Conservation (phyloP, 768 basidiomycete genomes). For the Hygrophoropsis aurantiaca region DNA sequence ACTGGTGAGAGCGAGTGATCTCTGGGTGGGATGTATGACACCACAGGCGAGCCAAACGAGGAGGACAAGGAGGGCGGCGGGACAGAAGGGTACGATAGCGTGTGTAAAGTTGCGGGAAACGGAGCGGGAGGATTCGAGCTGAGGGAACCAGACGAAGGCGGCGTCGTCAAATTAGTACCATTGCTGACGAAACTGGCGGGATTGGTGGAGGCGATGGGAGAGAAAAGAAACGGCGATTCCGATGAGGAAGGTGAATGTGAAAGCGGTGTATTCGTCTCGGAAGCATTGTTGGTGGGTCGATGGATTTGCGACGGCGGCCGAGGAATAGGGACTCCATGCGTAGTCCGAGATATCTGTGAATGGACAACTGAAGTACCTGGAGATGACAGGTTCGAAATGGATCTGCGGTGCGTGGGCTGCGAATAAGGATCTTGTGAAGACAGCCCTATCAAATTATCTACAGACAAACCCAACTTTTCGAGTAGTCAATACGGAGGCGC, state of each 20-base stretch:
- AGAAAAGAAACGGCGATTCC: slow-evolving; percentile 68
- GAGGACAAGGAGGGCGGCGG: slow-evolving; percentile 82
- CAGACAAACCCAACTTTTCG: slow-evolving; percentile 67
- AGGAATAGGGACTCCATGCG: slow-evolving; percentile 73
- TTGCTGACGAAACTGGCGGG: slow-evolving; percentile 56
- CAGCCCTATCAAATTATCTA: slow-evolving; percentile 79
- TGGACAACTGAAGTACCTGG: slow-evolving; percentile 24
- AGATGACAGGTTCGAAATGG: slow-evolving; percentile 35
- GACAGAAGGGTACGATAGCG: slow-evolving; percentile 77
- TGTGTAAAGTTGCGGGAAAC: slow-evolving; percentile 33
- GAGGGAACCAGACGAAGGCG: slow-evolving; percentile 62
- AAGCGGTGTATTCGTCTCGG: slow-evolving; percentile 58
- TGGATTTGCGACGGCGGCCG: slow-evolving; percentile 66
- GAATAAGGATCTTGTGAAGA: slow-evolving; percentile 63
- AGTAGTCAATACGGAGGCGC: slow-evolving; percentile 5
- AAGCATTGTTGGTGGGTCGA: slow-evolving; percentile 47
- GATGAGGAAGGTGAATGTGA: slow-evolving; percentile 68
- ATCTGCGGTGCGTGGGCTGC: slow-evolving; percentile 67
- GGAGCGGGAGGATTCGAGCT: slow-evolving; percentile 38
- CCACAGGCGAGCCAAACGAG: slow-evolving; percentile 70
- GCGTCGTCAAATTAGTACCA: slow-evolving; percentile 70
- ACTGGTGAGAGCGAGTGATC: slow-evolving; percentile 50
- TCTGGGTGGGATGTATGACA: slow-evolving; percentile 44
- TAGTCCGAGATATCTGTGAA: slow-evolving; percentile 28
- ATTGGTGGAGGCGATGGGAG: slow-evolving; percentile 53